A percentile compares a stretch with the other conserved stretches of the same genome.
Evolutionary conservation across 495 filamentous ascomycete genomes (phyloP).

Genomic region (Neurospora intermedia): DNA sequence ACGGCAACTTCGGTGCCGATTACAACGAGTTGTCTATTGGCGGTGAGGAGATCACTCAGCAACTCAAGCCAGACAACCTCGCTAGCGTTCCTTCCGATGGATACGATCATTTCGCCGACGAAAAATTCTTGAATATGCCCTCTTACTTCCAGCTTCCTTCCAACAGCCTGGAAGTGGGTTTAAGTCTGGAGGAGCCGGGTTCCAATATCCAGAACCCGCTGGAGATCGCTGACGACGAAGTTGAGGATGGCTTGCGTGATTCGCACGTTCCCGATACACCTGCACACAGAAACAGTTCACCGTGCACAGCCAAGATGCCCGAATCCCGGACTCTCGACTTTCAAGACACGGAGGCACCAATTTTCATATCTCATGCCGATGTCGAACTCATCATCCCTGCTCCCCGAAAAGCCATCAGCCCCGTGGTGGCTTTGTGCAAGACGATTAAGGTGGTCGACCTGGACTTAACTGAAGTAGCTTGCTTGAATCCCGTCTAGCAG

Average conservation of each 20-base stretch:
- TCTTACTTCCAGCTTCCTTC: not conserved
- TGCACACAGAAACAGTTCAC: not conserved
- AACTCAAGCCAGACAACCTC: not conserved
- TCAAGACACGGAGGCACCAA: not conserved
- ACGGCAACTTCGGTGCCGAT: not conserved
- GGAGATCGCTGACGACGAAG: not conserved
- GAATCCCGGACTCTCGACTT: not conserved
- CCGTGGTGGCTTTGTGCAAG: not conserved
- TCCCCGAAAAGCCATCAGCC: not conserved
- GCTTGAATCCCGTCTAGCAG: not conserved
- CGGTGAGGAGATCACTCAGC: not conserved
- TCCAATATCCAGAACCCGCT: not conserved
- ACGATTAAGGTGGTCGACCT: not conserved
- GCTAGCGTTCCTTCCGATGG: accelerated
- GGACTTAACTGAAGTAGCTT: not conserved
- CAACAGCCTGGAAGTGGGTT: not conserved
- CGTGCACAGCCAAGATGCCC: not conserved
- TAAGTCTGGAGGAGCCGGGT: not conserved
- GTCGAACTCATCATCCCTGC: not conserved
- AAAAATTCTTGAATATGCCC: not conserved
- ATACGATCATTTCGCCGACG: not conserved
- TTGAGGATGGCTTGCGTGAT: not conserved
- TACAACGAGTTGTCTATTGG: not conserved
- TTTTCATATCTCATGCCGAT: not conserved
- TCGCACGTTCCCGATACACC: not conserved